These are phyloP conservation scores for Ichthyophthirius multifiliis DNA, from an alignment of 169 alveolate species.

Conservation along the genomic window DNA sequence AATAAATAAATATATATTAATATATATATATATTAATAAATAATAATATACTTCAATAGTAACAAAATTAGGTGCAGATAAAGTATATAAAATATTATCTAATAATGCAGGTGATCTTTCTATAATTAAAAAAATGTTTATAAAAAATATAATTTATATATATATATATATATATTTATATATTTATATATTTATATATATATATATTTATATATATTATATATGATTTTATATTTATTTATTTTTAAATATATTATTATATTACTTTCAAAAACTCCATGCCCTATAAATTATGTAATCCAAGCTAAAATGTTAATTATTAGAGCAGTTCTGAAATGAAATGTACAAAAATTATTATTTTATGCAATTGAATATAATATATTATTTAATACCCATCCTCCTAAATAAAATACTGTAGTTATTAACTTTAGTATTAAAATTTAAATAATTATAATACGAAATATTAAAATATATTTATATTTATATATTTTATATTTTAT, in stretches of 20 bases:
- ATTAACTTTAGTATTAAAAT: background rate
- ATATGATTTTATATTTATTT: too few relatives aligned
- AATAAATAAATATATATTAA: background rate
- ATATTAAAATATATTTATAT: background rate
- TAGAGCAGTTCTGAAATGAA: slow-evolving; percentile 12
- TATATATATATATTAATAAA: background rate
- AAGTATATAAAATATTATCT: background rate
- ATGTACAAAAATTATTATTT: background rate
- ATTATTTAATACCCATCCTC: background rate
- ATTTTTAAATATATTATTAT: too few relatives aligned
- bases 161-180: too few relatives aligned
- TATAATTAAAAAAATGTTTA: too few relatives aligned
- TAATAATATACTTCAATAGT: background rate
- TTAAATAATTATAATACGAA: background rate
- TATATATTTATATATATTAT: too few relatives aligned
- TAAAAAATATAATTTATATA: too few relatives aligned
- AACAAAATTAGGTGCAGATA: slow-evolving; percentile 27
- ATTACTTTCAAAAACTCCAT: slow-evolving; percentile 37
- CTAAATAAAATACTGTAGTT: background rate
- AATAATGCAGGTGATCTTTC: slow-evolving; percentile 30
- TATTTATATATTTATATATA: too few relatives aligned
- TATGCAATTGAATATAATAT: background rate
- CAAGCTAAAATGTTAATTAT: slow-evolving; percentile 18
- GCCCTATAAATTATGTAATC: slow-evolving; percentile 48
- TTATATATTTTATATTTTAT: too few relatives aligned